phyloP scores from a whole-genome alignment of 257 asterid genomes.

The Solanum paucissectum region DNA sequence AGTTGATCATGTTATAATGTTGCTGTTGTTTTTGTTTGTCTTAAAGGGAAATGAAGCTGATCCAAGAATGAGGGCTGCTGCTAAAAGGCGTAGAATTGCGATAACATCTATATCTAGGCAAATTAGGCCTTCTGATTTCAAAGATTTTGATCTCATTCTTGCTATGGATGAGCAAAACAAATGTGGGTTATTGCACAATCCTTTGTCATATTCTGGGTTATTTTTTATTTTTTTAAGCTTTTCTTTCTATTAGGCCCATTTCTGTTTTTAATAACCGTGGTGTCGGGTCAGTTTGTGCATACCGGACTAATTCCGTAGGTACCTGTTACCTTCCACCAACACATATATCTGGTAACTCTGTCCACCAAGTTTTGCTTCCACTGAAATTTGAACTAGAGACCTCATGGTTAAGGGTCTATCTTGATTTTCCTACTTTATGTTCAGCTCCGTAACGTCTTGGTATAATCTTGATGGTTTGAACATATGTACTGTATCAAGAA shows the following conservation, averaged over 20 bases:
- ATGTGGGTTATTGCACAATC: slow-evolving; percentile 28
- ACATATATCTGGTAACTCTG: background rate
- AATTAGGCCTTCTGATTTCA: slow-evolving; percentile 66
- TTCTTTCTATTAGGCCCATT: background rate
- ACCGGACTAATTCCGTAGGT: background rate
- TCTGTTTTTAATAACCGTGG: background rate
- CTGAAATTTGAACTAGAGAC: background rate
- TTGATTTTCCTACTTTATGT: background rate
- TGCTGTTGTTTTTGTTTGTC: background rate
- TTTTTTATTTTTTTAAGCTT: too few relatives aligned
- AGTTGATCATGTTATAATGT: background rate
- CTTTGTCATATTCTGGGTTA: background rate
- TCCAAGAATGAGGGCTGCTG: slow-evolving; percentile 89
- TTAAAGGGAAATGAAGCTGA: slow-evolving; percentile 81
- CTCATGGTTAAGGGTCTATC: background rate
- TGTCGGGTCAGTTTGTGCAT: background rate
- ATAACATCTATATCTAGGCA: slow-evolving; percentile 85
- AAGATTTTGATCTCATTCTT: slow-evolving; percentile 83
- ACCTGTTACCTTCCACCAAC: background rate
- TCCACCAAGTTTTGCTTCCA: background rate
- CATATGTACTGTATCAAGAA: background rate
- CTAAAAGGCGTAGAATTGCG: slow-evolving; percentile 79
- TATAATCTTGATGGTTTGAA: background rate
- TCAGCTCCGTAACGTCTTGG: background rate
- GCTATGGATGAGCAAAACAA: slow-evolving; percentile 90